Evolutionary conservation across 257 asterid genomes (phyloP).

Genomic region (Cordia subcordata): DNA sequence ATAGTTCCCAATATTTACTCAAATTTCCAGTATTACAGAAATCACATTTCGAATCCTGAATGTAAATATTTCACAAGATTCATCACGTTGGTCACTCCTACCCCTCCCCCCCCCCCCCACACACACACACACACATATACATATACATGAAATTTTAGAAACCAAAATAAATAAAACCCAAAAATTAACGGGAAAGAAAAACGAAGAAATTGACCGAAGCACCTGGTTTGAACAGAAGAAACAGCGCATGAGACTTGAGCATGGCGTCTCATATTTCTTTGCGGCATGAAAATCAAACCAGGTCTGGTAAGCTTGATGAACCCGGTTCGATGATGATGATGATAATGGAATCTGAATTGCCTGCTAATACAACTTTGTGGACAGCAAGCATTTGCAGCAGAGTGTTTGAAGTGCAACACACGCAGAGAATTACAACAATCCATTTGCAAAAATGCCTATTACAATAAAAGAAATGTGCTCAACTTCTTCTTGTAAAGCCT

Average conservation of each 20-base stretch:
- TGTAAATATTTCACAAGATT: no score
- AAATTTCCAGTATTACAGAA: not conserved
- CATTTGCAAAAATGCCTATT: not conserved
- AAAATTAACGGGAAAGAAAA: not conserved
- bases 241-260: not conserved
- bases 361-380: not conserved
- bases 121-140: not conserved
- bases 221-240: constrained; percentile 6
- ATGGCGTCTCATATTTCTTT: not conserved
- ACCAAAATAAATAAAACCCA: not conserved
- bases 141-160: not conserved
- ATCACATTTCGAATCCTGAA: no score
- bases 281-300: not conserved
- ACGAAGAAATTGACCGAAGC: not conserved
- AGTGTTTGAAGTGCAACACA: not conserved
- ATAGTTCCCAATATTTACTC: not conserved
- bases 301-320: not conserved
- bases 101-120: no score
- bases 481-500: no score
- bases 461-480: no score
- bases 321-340: not conserved
- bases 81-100: no score
- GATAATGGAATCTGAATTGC: constrained; percentile 1
- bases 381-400: not conserved
- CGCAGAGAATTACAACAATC: constrained; percentile 17